A percentile compares a stretch with the other conserved stretches of the same genome.
phyloP scores from a whole-genome alignment of 805 yeast species.

The Saccharomycopsis microspora region DNA sequence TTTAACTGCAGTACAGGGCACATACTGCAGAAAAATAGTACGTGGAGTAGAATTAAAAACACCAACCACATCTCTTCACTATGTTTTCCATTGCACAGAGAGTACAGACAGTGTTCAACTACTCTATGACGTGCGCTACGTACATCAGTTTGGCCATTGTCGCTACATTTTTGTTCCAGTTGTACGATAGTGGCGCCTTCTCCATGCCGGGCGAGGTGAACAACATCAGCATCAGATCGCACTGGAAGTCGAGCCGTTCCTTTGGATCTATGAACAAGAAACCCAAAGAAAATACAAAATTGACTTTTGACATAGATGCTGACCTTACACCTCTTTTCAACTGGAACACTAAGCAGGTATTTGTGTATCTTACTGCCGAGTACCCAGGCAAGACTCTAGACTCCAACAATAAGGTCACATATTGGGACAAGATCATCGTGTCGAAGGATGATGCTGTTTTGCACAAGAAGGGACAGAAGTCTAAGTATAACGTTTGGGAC shows the following conservation, averaged over 20 bases:
- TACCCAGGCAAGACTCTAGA: slow-evolving; percentile 36
- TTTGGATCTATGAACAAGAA: slow-evolving; percentile 57
- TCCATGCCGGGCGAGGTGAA: slow-evolving; percentile 27
- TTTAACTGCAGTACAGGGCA: neutral
- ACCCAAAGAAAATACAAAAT: slow-evolving; percentile 66
- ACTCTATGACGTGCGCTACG: slow-evolving; percentile 39
- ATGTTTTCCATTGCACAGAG: slow-evolving; percentile 35
- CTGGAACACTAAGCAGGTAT: slow-evolving; percentile 97
- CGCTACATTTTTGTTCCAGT: slow-evolving; percentile 36
- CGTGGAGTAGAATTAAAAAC: neutral
- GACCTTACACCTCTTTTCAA: slow-evolving; percentile 77
- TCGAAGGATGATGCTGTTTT: slow-evolving; percentile 47
- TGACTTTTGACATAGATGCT: slow-evolving; percentile 60
- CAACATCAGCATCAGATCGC: slow-evolving; percentile 24
- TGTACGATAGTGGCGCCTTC: slow-evolving; percentile 35
- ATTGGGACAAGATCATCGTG: slow-evolving; percentile 83
- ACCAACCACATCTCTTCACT: neutral
- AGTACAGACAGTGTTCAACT: slow-evolving; percentile 41
- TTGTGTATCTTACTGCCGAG: slow-evolving; percentile 81
- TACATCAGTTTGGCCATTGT: slow-evolving; percentile 37
- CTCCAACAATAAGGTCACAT: slow-evolving; percentile 57
- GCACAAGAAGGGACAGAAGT: slow-evolving; percentile 36
- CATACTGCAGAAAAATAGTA: neutral
- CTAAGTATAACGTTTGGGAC: slow-evolving; percentile 87
- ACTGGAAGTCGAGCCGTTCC: slow-evolving; percentile 39